These are phyloP conservation scores for Penicillium psychrofluorescens DNA, from an alignment of 495 filamentous ascomycete genomes.

Conservation along the genomic window DNA sequence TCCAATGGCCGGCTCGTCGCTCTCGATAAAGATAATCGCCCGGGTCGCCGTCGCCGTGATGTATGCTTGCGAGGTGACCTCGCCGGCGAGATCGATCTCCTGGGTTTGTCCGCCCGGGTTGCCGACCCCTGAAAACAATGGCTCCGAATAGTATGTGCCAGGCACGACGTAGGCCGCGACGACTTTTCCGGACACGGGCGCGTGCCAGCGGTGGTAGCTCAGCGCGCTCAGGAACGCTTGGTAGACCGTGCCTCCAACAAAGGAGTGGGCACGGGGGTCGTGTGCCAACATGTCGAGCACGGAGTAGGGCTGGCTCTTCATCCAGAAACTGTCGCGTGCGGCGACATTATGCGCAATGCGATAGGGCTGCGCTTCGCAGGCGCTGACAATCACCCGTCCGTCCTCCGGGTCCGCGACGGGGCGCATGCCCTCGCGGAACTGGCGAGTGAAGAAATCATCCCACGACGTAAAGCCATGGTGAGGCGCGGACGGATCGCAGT, in stretches of 20 bases:
- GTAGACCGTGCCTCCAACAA: constrained; percentile 57
- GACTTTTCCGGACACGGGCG: constrained; percentile 53
- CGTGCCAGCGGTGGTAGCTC: constrained; percentile 67
- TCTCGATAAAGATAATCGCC: constrained; percentile 60
- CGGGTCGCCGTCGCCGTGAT: constrained; percentile 51
- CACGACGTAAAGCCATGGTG: constrained; percentile 59
- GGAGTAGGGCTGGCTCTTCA: constrained; percentile 62
- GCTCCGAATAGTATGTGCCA: constrained; percentile 65
- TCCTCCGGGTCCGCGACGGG: constrained; percentile 48
- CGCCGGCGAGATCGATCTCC: constrained; percentile 48
- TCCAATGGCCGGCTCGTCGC: constrained; percentile 59
- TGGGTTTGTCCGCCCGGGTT: constrained; percentile 36
- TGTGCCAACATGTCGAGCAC: constrained; percentile 55
- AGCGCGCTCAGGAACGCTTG: constrained; percentile 59
- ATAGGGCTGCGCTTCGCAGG: constrained; percentile 54
- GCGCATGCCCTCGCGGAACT: constrained; percentile 45
- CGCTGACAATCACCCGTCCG: constrained; percentile 48
- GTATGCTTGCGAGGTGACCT: constrained; percentile 59
- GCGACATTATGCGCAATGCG: constrained; percentile 16
- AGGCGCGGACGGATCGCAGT: constrained; percentile 13
- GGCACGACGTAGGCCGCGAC: constrained; percentile 45
- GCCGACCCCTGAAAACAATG: constrained; percentile 42
- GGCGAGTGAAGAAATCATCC: constrained; percentile 71
- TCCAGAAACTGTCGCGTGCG: constrained; percentile 49
- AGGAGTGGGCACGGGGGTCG: constrained; percentile 42